Evolutionary conservation across 805 yeast species (phyloP).

Genomic region (Candida alai): DNA sequence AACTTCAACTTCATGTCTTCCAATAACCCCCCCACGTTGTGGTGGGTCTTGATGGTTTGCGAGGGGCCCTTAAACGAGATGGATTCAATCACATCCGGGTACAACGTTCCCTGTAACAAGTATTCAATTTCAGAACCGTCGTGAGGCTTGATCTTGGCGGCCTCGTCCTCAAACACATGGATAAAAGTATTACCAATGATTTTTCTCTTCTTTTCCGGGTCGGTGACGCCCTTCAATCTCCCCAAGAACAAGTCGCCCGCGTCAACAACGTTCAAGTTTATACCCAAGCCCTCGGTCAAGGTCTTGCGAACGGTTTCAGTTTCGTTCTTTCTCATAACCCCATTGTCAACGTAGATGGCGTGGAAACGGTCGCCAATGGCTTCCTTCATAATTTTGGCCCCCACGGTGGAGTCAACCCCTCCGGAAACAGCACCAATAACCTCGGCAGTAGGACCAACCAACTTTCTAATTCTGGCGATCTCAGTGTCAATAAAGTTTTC

Average conservation of each 20-base stretch:
- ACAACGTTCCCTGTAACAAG: conserved; percentile 93
- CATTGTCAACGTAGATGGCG: conserved; percentile 96
- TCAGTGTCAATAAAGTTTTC: conserved; percentile 96
- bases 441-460: conserved; percentile 97
- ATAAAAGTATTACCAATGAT: conserved; percentile 97
- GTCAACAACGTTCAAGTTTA: conserved; percentile 90
- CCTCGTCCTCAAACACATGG: conserved; percentile 94
- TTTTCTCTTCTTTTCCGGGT: conserved; percentile 98
- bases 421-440: conserved; percentile 99
- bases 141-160: conserved; percentile 84
- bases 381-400: conserved; percentile 95
- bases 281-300: conserved; percentile 88
- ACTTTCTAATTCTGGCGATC: conserved; percentile 81
- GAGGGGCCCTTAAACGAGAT: conserved; percentile 99
- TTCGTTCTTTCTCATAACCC: conserved; percentile 94
- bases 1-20: conserved; percentile 98
- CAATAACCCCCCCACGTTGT: conserved; percentile 96
- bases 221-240: conserved; percentile 89
- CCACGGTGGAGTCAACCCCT: conserved; percentile 99
- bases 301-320: conserved; percentile 86
- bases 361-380: conserved; percentile 99
- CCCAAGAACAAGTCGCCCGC: conserved; percentile 87
- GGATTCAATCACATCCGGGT: conserved; percentile 98
- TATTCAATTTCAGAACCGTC: conserved; percentile 89
- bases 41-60: conserved; percentile 98